Evolutionary conservation across 1,284 basidiomycete genomes (phyloP), one percentile per base, ranked within the genome.

Genomic region (Tilletiaria anomala): DNA sequence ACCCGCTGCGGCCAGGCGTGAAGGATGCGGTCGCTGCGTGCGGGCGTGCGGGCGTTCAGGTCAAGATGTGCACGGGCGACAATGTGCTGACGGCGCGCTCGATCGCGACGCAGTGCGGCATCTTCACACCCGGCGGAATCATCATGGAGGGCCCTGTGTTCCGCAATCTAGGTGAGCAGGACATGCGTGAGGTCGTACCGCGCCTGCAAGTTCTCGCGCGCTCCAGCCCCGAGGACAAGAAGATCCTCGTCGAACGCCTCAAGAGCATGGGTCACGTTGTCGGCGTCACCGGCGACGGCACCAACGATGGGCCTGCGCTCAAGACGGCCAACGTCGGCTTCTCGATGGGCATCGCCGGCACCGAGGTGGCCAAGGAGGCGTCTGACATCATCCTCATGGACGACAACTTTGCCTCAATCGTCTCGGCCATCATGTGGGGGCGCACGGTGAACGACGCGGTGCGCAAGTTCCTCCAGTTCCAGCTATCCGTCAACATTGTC

Each of bases 31-130:
- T 97, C 19, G 73, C 75, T 38, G 78, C 83, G 50, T 94, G 88
- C 66, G 77, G 78, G 56, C 75, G 73, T 42, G 91, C 93, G 31
- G 89, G 89, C 54, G 88, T 97, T n/a, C 75, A 76, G 21, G 80
- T 97, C 71, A 96, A 94, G 73, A 97, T 97, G 89, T 93, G 86
- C 69, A 96, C 91, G 0, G 91, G 89, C 63, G 91, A 97, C 70
- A 97, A 96, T 56, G 83, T 89, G 37, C 75, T 96, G 35, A 56
- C 67, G 18, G 84, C 84, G 32, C 77, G 83, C 18, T 94, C 88
- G 5, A 97, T 97, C 58, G 88, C 91, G 26, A 75, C 76, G 5
- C 91, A 96, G 64, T 96, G 89, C 64, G 87, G 89, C 33, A 94
- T 96, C 67, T 93, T 83, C 70, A 82, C 80, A 5, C 70, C 80